A percentile compares a stretch with the other conserved stretches of the same genome.
These are phyloP conservation scores for Entophlyctis luteolus DNA, from an alignment of 192 early-diverging fungal species.

Conservation along the genomic window DNA sequence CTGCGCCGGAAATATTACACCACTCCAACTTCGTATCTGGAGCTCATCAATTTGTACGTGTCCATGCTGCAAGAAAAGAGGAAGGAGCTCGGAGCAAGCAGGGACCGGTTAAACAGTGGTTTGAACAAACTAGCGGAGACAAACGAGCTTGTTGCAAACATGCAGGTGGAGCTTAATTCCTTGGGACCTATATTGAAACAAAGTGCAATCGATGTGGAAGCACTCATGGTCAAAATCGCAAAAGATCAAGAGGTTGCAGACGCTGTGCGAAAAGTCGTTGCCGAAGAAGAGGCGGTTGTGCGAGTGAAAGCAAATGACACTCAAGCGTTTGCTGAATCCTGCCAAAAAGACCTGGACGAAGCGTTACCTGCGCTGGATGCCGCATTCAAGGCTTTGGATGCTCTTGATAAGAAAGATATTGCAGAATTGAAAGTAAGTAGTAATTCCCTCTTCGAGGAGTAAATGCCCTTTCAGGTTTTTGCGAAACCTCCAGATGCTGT, in stretches of 20 bases:
- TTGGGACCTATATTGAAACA: slow-evolving; percentile 51
- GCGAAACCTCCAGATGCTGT: slow-evolving; percentile 56
- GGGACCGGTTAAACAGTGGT: slow-evolving; percentile 51
- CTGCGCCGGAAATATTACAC: slow-evolving; percentile 57
- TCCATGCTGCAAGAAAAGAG: slow-evolving; percentile 57
- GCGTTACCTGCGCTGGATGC: slow-evolving; percentile 54
- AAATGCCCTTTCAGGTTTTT: slow-evolving; percentile 32
- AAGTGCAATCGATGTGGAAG: slow-evolving; percentile 51
- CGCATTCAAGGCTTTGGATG: slow-evolving; percentile 56
- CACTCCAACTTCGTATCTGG: slow-evolving; percentile 57
- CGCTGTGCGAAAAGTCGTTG: slow-evolving; percentile 54
- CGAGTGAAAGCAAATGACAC: slow-evolving; percentile 52
- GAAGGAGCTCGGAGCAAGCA: slow-evolving; percentile 46
- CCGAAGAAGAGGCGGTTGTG: slow-evolving; percentile 57
- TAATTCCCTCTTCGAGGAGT: slow-evolving; percentile 23
- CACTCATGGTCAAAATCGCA: slow-evolving; percentile 57
- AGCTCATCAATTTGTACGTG: slow-evolving; percentile 58
- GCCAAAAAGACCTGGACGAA: slow-evolving; percentile 58
- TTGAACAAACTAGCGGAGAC: slow-evolving; percentile 56
- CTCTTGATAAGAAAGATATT: slow-evolving; percentile 60
- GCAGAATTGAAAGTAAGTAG: slow-evolving; percentile 55
- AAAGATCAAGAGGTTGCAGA: slow-evolving; percentile 65
- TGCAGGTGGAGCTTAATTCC: slow-evolving; percentile 55
- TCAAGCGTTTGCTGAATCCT: slow-evolving; percentile 54
- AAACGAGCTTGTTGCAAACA: slow-evolving; percentile 60